Conservation (phyloP, 1,284 basidiomycete species). For the Thecaphora thlaspeos region DNA sequence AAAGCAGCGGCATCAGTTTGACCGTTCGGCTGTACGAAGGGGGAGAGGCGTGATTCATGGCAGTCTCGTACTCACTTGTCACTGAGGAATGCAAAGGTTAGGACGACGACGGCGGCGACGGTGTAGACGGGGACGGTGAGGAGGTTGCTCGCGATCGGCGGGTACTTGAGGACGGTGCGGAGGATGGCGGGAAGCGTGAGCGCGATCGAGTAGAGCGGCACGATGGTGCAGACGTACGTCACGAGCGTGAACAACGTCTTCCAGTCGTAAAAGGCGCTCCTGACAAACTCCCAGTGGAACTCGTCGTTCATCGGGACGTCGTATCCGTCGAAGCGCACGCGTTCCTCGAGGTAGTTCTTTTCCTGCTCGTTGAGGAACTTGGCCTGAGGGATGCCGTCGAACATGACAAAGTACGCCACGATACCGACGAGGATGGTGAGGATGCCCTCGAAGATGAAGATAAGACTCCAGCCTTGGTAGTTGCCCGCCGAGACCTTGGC, state of each 20-base stretch:
- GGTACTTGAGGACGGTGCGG: slow-evolving; percentile 41
- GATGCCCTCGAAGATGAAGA: slow-evolving; percentile 63
- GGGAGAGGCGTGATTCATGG: no score
- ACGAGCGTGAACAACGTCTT: slow-evolving; percentile 42
- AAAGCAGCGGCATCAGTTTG: no score
- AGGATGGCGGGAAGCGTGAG: slow-evolving; percentile 49
- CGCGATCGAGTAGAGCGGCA: slow-evolving; percentile 44
- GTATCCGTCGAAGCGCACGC: slow-evolving; percentile 39
- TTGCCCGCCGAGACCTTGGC: slow-evolving; percentile 44
- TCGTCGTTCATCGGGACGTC: slow-evolving; percentile 46
- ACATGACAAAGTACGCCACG: slow-evolving; percentile 46
- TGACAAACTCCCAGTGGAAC: slow-evolving; percentile 41
- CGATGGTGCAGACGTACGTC: slow-evolving; percentile 43
- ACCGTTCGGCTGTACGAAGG: no score
- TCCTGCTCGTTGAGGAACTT: slow-evolving; percentile 40
- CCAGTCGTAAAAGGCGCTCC: slow-evolving; percentile 45
- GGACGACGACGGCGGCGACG: slow-evolving; percentile 57
- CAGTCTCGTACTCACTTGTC: no score
- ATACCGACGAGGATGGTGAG: slow-evolving; percentile 60
- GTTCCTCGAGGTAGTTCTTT: slow-evolving; percentile 37
- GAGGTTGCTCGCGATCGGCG: slow-evolving; percentile 38
- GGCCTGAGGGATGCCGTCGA: slow-evolving; percentile 34
- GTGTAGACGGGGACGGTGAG: slow-evolving; percentile 61
- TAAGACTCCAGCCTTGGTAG: slow-evolving; percentile 26
- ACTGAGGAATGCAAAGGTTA: slow-evolving; percentile 39